Evolutionary conservation across 2,329 filamentous ascomycete genomes (phyloP).

Genomic region (Cordyceps fumosorosea): DNA sequence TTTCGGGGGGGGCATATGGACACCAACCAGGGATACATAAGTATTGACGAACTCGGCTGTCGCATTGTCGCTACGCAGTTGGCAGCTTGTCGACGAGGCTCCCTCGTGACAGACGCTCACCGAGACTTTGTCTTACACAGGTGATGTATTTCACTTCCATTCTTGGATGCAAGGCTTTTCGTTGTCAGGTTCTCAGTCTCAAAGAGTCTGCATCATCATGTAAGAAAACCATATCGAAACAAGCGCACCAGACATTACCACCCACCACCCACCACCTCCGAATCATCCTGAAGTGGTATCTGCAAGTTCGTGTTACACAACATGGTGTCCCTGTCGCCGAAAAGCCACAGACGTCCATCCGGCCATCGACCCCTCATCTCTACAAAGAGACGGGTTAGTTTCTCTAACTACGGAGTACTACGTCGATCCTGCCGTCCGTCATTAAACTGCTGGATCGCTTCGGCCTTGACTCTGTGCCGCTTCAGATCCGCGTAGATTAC

Average conservation of each 20-base stretch:
- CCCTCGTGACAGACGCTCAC: neutral
- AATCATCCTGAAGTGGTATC: neutral
- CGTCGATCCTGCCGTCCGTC: no score
- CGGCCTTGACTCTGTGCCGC: no score
- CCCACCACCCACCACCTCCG: neutral
- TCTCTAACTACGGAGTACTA: neutral
- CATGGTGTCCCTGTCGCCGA: neutral
- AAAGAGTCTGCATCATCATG: neutral
- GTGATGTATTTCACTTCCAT: neutral
- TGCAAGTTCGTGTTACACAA: neutral
- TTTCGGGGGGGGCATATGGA: neutral
- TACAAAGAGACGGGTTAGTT: neutral
- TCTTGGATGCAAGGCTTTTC: neutral
- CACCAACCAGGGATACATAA: no score
- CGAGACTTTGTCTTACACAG: slow-evolving; percentile 6
- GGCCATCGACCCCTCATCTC: neutral
- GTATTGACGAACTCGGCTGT: no score
- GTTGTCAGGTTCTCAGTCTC: neutral
- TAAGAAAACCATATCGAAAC: neutral
- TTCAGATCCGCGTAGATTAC: no score
- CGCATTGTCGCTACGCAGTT: neutral
- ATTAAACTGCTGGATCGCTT: no score
- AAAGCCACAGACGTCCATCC: neutral
- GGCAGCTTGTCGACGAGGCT: neutral
- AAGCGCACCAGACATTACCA: neutral